A percentile compares a stretch with the other conserved stretches of the same genome.
Conservation (phyloP, 2,329 filamentous ascomycete species). For the Ophiocordyceps unilateralis region DNA sequence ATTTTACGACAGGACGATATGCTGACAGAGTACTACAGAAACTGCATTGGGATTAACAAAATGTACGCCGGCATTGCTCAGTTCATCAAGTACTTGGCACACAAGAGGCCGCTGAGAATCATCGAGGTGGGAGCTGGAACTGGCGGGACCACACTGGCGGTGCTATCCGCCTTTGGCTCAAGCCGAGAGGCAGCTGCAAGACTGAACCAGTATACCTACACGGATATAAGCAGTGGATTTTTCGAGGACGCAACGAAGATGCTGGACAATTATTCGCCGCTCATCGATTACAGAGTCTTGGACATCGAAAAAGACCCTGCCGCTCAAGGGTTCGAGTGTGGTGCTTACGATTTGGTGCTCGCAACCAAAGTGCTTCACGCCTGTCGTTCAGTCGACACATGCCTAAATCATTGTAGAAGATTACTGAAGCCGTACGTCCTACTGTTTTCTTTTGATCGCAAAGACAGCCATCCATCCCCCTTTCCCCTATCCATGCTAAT, state of each 20-base stretch:
- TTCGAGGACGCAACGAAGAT: not conserved
- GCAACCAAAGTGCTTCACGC: not conserved
- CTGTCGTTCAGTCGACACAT: not conserved
- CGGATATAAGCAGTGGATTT: not conserved
- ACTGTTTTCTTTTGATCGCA: not conserved
- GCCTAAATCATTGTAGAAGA: not conserved
- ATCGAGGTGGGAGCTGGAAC: not conserved
- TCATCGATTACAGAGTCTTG: not conserved
- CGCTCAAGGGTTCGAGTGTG: not conserved
- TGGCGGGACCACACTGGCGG: not conserved
- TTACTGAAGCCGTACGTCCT: not conserved
- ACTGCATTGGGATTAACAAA: not conserved
- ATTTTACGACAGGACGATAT: not conserved
- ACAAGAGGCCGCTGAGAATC: not conserved
- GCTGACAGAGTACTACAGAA: not conserved
- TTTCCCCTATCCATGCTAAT: too few species aligned
- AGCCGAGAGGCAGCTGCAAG: not conserved
- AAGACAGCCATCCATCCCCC: too few species aligned
- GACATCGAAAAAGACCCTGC: not conserved
- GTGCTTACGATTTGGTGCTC: not conserved
- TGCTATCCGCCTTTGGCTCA: not conserved
- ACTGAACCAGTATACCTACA: not conserved
- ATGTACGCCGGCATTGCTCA: not conserved
- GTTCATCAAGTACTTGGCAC: not conserved
- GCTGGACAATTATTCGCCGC: not conserved